Evolutionary conservation across 805 yeast genomes (phyloP), one percentile per base, ranked within the genome.

Genomic region (Zygosaccharomyces bailii): DNA sequence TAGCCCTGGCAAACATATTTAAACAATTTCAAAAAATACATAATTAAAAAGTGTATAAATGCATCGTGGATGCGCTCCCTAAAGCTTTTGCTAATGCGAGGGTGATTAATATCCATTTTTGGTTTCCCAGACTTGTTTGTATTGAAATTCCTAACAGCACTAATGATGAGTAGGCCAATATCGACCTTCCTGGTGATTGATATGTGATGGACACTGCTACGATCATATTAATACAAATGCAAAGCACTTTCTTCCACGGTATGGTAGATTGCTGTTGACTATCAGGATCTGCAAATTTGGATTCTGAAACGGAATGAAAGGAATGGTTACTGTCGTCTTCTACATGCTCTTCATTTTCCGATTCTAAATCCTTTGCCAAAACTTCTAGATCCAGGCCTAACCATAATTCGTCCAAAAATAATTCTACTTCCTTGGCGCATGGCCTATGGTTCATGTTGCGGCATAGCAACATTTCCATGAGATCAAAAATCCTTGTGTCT

Each of bases 401-500:
- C 36, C 35, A 21, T 27, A 57, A 34, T 19, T 43, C 45, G 14
- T 61, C 60, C 36, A 74, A 44, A 6, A 48, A 45, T 4, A 46
- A 44, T 9, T 73, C 56, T 0, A 78, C 62, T 16, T 71, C 70
- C 0, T 59, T 64, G 1, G 79, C 72, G 4, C 65, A 53, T 5
- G 79, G 75, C 41, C 87, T 69, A 6, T 52, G 45, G 0, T 42
- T 48, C 0, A 75, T 71, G 13, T 69, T 51, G 3, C 55, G 46
- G 17, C 66, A 56, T 1, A 78, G 60, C 57, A 76, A 60, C 4
- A 59, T 59, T 4, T 59, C 55, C 31, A 81, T 60, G 20, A 80
- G 55, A 4, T 60, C 63, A 43, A 64, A 62, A 4, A 75, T 67
- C 27, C 52, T 53, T 6, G 34, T 27, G 36, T 61, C 62, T 8